These are phyloP conservation scores for Thelonectria olida DNA, from an alignment of 2,329 filamentous ascomycete genomes.

Conservation along the genomic window DNA sequence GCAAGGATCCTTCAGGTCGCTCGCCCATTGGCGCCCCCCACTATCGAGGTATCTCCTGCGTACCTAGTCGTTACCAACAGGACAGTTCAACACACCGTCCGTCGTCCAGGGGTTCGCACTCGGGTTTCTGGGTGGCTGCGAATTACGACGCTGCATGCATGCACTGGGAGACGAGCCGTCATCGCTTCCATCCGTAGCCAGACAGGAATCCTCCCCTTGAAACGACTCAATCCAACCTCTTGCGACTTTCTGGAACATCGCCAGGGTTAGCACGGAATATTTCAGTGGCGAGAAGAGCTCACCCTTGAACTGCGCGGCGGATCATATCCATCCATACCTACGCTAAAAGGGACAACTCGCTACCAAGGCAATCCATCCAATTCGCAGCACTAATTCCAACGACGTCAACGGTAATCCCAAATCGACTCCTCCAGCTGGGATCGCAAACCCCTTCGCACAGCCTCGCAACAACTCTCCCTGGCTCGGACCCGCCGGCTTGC, in stretches of 20 bases:
- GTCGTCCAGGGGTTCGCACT: constrained; percentile 25
- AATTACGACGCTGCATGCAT: constrained; percentile 25
- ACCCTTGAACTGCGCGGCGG: neutral
- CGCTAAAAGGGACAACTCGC: neutral
- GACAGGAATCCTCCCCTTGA: constrained; percentile 14
- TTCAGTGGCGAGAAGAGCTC: neutral
- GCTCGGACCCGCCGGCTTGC: constrained; percentile 22
- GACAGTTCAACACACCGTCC: neutral
- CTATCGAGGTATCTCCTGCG: too few species aligned
- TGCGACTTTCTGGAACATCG: neutral
- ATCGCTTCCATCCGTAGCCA: neutral
- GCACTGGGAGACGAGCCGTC: constrained; percentile 10
- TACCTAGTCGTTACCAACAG: too few species aligned
- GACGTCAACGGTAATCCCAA: constrained; percentile 34
- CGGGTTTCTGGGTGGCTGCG: constrained; percentile 28
- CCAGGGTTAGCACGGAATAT: neutral
- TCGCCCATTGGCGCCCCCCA: constrained; percentile 30
- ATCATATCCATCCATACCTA: neutral
- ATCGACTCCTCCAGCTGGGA: too few species aligned
- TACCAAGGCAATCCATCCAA: neutral
- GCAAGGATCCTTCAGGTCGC: constrained; percentile 11
- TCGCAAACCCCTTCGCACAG: too few species aligned
- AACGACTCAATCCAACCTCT: constrained; percentile 10
- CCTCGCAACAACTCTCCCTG: constrained; percentile 7
- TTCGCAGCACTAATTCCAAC: neutral